Conservation (phyloP, 345 rosid genomes). For the Euphorbia pulcherrima region DNA sequence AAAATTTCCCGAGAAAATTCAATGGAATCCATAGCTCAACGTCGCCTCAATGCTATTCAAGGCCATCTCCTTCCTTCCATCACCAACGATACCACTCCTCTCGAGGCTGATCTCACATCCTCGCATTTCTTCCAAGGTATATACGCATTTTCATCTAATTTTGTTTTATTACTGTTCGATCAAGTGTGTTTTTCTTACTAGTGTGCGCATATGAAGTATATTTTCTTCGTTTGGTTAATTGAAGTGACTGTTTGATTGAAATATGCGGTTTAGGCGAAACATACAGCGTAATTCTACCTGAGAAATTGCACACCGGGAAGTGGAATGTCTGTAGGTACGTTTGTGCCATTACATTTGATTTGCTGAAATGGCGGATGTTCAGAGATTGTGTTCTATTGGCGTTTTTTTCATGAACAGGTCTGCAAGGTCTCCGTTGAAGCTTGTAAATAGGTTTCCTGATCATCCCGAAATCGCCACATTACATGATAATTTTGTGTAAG, state of each 20-base stretch:
- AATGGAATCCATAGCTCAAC: conserved; percentile 47
- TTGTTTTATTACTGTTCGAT: neutral
- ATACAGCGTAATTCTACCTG: conserved; percentile 72
- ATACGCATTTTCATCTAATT: neutral
- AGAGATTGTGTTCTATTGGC: neutral
- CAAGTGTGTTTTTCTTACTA: neutral
- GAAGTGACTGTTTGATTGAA: neutral
- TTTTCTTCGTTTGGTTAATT: neutral
- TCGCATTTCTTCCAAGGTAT: conserved; percentile 37
- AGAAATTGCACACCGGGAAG: conserved; percentile 64
- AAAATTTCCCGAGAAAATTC: conserved; percentile 17
- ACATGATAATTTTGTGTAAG: conserved; percentile 77
- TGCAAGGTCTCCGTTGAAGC: conserved; percentile 51
- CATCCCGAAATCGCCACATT: conserved; percentile 75
- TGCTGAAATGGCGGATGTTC: neutral
- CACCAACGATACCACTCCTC: conserved; percentile 21
- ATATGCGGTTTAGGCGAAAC: conserved; percentile 6
- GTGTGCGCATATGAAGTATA: neutral
- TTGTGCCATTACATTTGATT: neutral
- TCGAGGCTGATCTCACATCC: conserved; percentile 39
- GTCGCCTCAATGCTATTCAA: conserved; percentile 57
- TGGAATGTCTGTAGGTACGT: conserved; percentile 88
- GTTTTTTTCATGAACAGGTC: conserved; percentile 42
- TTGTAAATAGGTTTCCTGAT: conserved; percentile 55
- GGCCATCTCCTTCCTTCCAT: conserved; percentile 45